A percentile compares a stretch with the other conserved stretches of the same genome.
These are phyloP conservation scores for Eleusine indica DNA, from an alignment of 176 grass and related monocot species.

Conservation along the genomic window DNA sequence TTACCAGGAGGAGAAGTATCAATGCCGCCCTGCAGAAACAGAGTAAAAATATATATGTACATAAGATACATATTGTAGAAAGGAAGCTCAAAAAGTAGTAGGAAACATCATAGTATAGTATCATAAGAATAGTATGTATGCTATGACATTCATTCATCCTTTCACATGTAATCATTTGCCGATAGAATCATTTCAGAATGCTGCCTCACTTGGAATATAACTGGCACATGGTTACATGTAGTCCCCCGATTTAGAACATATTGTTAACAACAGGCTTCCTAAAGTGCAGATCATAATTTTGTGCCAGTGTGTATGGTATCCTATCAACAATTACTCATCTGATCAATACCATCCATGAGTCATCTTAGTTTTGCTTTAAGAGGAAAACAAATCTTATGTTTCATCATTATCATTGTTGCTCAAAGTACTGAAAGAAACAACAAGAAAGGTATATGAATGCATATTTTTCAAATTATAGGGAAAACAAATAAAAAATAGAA, in stretches of 20 bases:
- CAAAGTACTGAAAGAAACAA: neutral
- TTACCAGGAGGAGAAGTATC: constrained; percentile 77
- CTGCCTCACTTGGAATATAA: neutral
- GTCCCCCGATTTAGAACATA: neutral
- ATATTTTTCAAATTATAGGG: neutral
- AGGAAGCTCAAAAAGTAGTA: neutral
- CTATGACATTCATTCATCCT: neutral
- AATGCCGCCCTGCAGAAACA: constrained; percentile 61
- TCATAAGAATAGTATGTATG: neutral
- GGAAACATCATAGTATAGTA: neutral
- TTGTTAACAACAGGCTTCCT: neutral
- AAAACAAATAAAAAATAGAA: neutral
- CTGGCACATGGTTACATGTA: neutral
- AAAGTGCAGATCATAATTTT: neutral
- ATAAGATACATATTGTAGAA: neutral
- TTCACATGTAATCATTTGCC: constrained; percentile 19
- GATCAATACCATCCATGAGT: neutral
- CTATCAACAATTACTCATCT: neutral
- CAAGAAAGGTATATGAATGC: neutral
- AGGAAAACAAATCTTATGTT: neutral
- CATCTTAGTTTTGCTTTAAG: neutral
- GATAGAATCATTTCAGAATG: neutral
- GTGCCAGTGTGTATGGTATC: too few relatives aligned
- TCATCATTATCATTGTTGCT: neutral
- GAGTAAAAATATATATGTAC: neutral